Base-by-base conservation (phyloP, 176 grass and related monocot genomes). In the Avena atlantica region DNA sequence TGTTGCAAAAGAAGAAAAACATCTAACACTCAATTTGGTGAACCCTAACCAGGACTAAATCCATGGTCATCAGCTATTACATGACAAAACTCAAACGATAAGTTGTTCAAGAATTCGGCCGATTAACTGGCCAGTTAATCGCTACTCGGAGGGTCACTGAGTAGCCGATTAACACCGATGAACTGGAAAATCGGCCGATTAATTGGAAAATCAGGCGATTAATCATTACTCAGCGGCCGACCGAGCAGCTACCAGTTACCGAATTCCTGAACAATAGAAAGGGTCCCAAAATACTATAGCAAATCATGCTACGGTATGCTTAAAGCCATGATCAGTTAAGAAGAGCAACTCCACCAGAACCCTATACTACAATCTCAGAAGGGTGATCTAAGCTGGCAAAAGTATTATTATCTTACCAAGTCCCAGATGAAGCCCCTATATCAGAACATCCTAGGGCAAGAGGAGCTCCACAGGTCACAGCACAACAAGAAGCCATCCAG, bases 401-500 rank as follows among this genome's bases (percentile, higher is more conserved):
- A n/a, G 37, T 17, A 84, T 3, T 13, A 8, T 4, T 2, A 84
- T 4, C 53, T 58, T 47, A 83, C 78, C 42, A 17, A 12, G 44
- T 67, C 3, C 16, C 44, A n/a, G 5, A 20, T 20, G 23, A 29
- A 1, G 2, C 31, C 19, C 24, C 79, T 9, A 81, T 4, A 66
- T 31, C 0, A 48, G 50, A 66, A 19, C 9, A 80, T 5, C 21
- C 21, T 0, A 1, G 58, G 0, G 59, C 8, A 64, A 80, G 45
- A 81, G 12, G 48, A 9, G 0, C 10, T 23, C 17, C 11, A 80
- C n/a, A 63, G 19, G n/a, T 71, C 25, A 14, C 20, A 52, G 51
- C 65, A 51, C 49, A 71, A 16, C 65, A 83, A 83, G 80, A 56
- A 83, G 29, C 12, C 65, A 40, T 40, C 49, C 49, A 14, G 4